phyloP scores from a whole-genome alignment of 2,329 filamentous ascomycete species.

The Botrytis paeoniae region DNA sequence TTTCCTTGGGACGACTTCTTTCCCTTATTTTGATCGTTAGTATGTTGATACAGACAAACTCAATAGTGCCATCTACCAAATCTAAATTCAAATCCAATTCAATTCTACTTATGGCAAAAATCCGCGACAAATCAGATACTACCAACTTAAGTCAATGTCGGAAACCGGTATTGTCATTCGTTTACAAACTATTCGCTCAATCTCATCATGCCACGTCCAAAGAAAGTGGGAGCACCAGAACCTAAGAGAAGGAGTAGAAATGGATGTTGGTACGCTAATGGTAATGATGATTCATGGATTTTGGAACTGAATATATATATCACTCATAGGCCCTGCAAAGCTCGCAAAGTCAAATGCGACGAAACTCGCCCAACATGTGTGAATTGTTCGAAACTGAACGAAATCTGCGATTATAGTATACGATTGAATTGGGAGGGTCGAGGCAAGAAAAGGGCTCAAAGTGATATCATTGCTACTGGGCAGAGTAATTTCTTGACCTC shows the following conservation, averaged over 20 bases:
- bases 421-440: conserved; percentile 78
- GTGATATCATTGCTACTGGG: not conserved
- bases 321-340: conserved; percentile 68
- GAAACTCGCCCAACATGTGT: conserved; percentile 71
- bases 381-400: conserved; percentile 70
- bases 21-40: not conserved
- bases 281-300: conserved; percentile 15
- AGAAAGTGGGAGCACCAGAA: conserved; percentile 60
- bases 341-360: conserved; percentile 76
- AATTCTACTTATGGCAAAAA: not conserved
- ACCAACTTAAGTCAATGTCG: conserved; percentile 3
- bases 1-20: not conserved
- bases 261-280: conserved; percentile 60
- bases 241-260: conserved; percentile 66
- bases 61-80: not conserved
- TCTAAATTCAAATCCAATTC: not conserved
- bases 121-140: not conserved
- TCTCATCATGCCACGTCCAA: conserved; percentile 59
- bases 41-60: not conserved
- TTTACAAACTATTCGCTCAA: not conserved
- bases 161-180: not conserved
- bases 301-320: conserved; percentile 12
- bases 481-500: conserved; percentile 24
- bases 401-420: conserved; percentile 77
- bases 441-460: conserved; percentile 53